Evolutionary conservation across 257 asterid genomes (phyloP), one percentile per base, ranked within the genome.

Genomic region (Rauvolfia tetraphylla): DNA sequence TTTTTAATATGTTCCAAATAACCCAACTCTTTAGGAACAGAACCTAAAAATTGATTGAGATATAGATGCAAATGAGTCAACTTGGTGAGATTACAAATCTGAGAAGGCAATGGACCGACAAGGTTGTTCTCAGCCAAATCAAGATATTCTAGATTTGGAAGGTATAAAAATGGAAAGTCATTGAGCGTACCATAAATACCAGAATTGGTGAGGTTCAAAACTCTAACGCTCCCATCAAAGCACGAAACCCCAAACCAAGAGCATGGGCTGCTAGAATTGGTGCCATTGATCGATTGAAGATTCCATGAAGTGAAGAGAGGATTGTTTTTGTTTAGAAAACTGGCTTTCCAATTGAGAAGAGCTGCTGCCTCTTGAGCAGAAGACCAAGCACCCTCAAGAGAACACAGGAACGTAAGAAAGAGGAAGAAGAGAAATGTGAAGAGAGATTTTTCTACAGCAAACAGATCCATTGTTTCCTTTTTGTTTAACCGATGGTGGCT

Each of bases 181-280:
- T 66, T 1, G 1, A 81, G 81, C 3, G 80, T 81, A 38, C 81
- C 87, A 25, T 5, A 2, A 2, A 80, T 51, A 44, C 46, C 7
- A 0, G 38, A 48, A 20, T 58, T 34, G 0, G 76, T 57, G 66
- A 80, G 79, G 70, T 0, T 17, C 36, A n/a, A n/a, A n/a, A n/a
- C 22, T 31, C 12, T 41, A n/a, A 80, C 31, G 38, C 39, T 49
- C 25, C 65, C 77, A 18, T 41, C 8, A 20, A 23, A 4, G 66
- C 87, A 83, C 0, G 69, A 71, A 69, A 83, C 59, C 7, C 84
- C 82, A 46, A 58, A 83, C 84, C 86, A 76, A 23, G 1, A 41
- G 68, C 83, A 83, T 23, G 83, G 73, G 51, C 76, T 71, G 29
- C 34, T 3, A 34, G 42, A 56, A 46, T 5, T 51, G 1, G 41